Conservation (phyloP, 2,329 filamentous ascomycete genomes). For the Penicillium sp. region DNA sequence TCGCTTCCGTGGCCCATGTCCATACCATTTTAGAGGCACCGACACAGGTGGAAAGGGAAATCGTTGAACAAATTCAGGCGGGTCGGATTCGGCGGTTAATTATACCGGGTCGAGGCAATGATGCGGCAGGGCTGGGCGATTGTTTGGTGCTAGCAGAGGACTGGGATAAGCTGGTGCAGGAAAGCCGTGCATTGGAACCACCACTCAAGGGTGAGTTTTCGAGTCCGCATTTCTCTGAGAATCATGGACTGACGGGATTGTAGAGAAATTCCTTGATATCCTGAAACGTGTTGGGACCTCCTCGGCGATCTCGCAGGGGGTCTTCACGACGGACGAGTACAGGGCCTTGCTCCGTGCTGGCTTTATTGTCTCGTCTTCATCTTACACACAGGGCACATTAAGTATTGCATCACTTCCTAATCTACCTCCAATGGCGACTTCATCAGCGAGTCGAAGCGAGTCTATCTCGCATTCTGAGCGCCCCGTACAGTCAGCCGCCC, state of each 20-base stretch:
- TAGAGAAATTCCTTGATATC: constrained; percentile 44
- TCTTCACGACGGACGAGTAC: constrained; percentile 43
- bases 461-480: constrained; percentile 9
- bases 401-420: constrained; percentile 37
- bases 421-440: constrained; percentile 18
- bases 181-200: constrained; percentile 28
- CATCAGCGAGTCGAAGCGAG: constrained; percentile 24
- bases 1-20: constrained; percentile 53
- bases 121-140: constrained; percentile 50
- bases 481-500: constrained; percentile 16
- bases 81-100: constrained; percentile 48
- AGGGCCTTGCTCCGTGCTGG: constrained; percentile 45
- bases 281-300: constrained; percentile 42
- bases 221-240: background rate
- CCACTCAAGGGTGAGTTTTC: constrained; percentile 28
- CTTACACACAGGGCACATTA: constrained; percentile 31
- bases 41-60: constrained; percentile 52
- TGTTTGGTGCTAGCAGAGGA: constrained; percentile 49
- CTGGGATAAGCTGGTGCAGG: constrained; percentile 41
- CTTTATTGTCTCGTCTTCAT: constrained; percentile 46
- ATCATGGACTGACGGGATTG: background rate
- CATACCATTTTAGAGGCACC: constrained; percentile 50
- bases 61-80: constrained; percentile 44
- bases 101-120: constrained; percentile 50
- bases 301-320: constrained; percentile 38